phyloP scores from a whole-genome alignment of 164 flowering plant species.

The Taxillus chinensis region DNA sequence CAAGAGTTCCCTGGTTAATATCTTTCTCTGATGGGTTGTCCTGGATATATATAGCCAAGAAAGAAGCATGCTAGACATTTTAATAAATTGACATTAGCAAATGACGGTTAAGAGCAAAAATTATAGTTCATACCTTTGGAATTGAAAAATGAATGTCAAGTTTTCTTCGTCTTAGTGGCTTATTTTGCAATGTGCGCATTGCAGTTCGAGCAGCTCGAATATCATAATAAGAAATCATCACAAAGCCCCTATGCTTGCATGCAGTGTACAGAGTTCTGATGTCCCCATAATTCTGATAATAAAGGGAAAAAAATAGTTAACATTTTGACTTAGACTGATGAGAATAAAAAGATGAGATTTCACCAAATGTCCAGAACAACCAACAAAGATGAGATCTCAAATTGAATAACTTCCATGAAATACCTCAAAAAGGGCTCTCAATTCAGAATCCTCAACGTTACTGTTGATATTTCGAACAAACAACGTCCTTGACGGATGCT shows the following conservation, averaged over 20 bases:
- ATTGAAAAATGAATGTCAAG: conserved; percentile 7
- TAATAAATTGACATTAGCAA: not conserved
- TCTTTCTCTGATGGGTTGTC: conserved; percentile 6
- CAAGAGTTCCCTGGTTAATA: conserved; percentile 7
- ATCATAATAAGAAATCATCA: conserved; percentile 31
- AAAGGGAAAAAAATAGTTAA: not conserved
- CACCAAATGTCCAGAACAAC: not conserved
- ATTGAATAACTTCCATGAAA: not conserved
- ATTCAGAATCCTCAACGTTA: conserved; percentile 46
- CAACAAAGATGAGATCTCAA: too few relatives aligned
- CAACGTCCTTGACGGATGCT: conserved; percentile 5
- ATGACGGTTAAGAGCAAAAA: not conserved
- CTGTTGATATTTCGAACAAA: conserved; percentile 11
- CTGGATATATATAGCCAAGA: not conserved
- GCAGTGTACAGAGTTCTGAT: conserved; percentile 48
- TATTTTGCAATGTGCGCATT: conserved; percentile 5
- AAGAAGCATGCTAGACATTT: not conserved
- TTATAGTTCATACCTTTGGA: conserved; percentile 1
- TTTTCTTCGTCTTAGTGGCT: conserved; percentile 1
- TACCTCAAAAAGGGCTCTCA: conserved; percentile 45
- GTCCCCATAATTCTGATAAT: conserved; percentile 39
- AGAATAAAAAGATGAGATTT: not conserved
- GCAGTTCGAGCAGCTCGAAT: conserved; percentile 6
- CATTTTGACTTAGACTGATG: not conserved
- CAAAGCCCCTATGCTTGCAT: conserved; percentile 56